Evolutionary conservation across 768 basidiomycete species (phyloP).

Genomic region (Kwoniella europaea): DNA sequence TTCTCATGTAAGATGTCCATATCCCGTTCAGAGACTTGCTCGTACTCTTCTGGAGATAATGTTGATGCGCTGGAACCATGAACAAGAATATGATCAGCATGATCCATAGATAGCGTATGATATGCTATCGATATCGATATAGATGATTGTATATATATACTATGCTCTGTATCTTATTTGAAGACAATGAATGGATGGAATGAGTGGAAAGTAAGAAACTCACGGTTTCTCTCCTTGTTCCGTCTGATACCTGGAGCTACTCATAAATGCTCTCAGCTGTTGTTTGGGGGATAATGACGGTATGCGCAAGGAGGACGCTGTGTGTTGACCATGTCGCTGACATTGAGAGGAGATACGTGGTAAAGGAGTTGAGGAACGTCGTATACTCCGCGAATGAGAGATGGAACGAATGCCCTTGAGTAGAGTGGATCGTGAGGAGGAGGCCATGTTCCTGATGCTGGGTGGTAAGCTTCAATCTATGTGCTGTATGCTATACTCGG

Average conservation of each 20-base stretch:
- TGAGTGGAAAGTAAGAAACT: not conserved
- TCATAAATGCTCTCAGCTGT: not conserved
- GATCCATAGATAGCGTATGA: no score
- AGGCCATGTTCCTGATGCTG: not conserved
- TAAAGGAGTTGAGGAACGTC: not conserved
- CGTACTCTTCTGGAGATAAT: slow-evolving; percentile 43
- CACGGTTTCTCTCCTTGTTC: slow-evolving; percentile 12
- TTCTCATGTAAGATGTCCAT: slow-evolving; percentile 55
- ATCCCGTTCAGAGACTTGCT: slow-evolving; percentile 44
- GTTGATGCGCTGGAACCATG: slow-evolving; percentile 10
- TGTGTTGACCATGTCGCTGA: not conserved
- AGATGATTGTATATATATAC: not conserved
- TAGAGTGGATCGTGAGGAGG: not conserved
- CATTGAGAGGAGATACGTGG: not conserved
- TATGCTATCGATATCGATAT: not conserved
- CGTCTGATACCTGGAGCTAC: not conserved
- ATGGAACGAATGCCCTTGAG: not conserved
- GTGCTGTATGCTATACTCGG: no score
- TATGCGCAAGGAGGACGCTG: not conserved
- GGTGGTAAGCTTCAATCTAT: no score
- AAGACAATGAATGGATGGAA: no score
- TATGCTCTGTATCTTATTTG: not conserved
- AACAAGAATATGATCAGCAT: no score
- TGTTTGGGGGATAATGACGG: not conserved
- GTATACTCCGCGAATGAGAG: not conserved